Evolutionary conservation across 345 rosid species (phyloP), one percentile per base, ranked within the genome.

Genomic region (Salix udensis): DNA sequence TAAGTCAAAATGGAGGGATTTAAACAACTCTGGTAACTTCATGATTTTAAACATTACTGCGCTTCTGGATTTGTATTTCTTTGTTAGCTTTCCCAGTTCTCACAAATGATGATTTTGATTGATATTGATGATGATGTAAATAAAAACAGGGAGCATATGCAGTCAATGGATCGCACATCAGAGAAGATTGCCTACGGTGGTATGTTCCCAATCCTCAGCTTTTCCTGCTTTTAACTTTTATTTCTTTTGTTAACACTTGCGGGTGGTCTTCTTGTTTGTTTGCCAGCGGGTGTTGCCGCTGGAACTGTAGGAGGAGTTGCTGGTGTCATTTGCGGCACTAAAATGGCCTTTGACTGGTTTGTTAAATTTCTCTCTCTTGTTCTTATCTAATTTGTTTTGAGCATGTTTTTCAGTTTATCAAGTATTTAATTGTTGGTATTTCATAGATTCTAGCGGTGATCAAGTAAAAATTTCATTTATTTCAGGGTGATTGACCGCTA

Each of bases 151-250:
- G 64, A 21, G 14, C 58, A 65, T 4, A 65, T 74, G 62, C 77
- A 74, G 60, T 65, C 77, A 66, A 74, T 74, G 71, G 77, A 67
- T 75, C 72, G 65, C 48, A 50, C 78, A 34, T 37, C 78, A 0
- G 78, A 75, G 7, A 75, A 67, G 64, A 61, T 65, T 18, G 66
- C 72, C 65, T 52, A 75, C 50, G 72, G 64, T 13, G 72, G 53
- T 75, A 52, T 36, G 28, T 37, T 28, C 9, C 14, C 48, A 23
- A 5, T n/a, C 68, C 34, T 28, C 11, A 21, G 37, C 42, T n/a
- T 64, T 3, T 18, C 31, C 31, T 13, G 34, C 46, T 19, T 58
- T 58, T 23, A 58, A 9, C 14, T n/a, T 10, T 10, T 58, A 4
- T 58, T 3, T n/a, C 28, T 58, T 9, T 9, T 58, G 14, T 9